phyloP scores from a whole-genome alignment of 371 early-diverging fungal genomes.

The Synchytrium microbalum region DNA sequence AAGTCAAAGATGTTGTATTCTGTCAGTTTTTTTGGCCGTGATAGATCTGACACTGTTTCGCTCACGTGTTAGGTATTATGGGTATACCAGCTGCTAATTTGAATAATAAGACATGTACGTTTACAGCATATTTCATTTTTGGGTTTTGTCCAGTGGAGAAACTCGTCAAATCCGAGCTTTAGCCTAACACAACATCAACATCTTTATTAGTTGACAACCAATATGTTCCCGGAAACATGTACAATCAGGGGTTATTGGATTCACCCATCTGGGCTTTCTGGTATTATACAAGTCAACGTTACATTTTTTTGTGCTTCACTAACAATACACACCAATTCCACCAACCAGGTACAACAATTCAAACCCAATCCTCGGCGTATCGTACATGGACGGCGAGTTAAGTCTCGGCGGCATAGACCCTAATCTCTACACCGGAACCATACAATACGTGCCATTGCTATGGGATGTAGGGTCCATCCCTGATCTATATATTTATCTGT shows the following conservation, averaged over 20 bases:
- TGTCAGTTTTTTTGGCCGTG: not conserved
- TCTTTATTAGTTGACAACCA: not conserved
- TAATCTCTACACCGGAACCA: not conserved
- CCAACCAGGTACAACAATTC: not conserved
- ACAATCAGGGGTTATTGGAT: not conserved
- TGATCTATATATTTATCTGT: not conserved
- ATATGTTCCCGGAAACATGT: not conserved
- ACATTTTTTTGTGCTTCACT: too few species aligned
- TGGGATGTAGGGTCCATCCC: not conserved
- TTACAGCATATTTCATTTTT: too few species aligned
- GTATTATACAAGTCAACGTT: not conserved
- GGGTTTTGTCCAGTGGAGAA: too few species aligned
- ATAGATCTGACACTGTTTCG: not conserved
- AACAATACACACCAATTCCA: not conserved
- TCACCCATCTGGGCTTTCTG: not conserved
- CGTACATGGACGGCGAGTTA: not conserved
- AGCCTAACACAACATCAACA: too few species aligned
- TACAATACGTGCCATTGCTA: not conserved
- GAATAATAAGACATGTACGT: not conserved
- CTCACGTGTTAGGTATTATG: not conserved
- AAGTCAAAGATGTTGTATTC: too few species aligned
- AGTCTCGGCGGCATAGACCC: not conserved
- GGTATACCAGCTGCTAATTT: not conserved
- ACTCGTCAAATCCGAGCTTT: too few species aligned
- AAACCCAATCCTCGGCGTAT: not conserved